Base-by-base conservation (phyloP, 495 filamentous ascomycete genomes). In the Lentithecium fluviatile region DNA sequence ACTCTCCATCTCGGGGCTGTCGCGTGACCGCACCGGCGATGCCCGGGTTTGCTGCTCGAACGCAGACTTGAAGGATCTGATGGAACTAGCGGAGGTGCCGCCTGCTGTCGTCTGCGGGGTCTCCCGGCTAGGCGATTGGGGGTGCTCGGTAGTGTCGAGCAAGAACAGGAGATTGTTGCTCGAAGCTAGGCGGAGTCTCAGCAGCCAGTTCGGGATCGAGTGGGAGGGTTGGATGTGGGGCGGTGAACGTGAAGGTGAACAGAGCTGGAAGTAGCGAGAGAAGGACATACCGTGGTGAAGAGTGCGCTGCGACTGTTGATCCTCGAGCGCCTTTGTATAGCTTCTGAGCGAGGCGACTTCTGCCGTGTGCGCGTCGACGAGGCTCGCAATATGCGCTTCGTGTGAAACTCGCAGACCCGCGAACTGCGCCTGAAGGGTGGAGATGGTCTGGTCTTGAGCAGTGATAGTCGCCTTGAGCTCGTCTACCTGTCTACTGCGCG, bases 341-440 rank as follows among this genome's bases (percentile, higher is more conserved):
- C 63, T 63, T 29, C 53, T 65, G 4, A 71, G 53, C 2, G 62
- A 63, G 25, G 65, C 65, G 24, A 75, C 32, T 58, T 75, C 73
- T 21, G 60, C 66, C 12, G 52, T 46, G 46, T 75, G 73, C 19
- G 73, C 58, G 7, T 67, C 60, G 6, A 37, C 56, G 29, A 75
- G 58, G 42, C 61, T 71, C 17, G 47, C 34, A 32, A 75, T 52
- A 46, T 75, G 67, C n/a, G 63, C 64, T 45, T 73, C 71, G 38
- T 75, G 73, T 32, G 69, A 66, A 26, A 51, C 54, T 11, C 67
- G 65, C 29, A 74, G 52, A 43, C 34, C 50, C 13, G 45, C 43
- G 45, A 74, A 62, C 46, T 74, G 68, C 23, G 65, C 51, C 25
- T 69, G 57, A 1, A 71, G 57, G 2, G 60, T 62, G 7, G 56